A percentile compares a stretch with the other conserved stretches of the same genome.
These are phyloP conservation scores for Hemileccinum rubropunctum DNA, from an alignment of 768 basidiomycete genomes.

Conservation along the genomic window DNA sequence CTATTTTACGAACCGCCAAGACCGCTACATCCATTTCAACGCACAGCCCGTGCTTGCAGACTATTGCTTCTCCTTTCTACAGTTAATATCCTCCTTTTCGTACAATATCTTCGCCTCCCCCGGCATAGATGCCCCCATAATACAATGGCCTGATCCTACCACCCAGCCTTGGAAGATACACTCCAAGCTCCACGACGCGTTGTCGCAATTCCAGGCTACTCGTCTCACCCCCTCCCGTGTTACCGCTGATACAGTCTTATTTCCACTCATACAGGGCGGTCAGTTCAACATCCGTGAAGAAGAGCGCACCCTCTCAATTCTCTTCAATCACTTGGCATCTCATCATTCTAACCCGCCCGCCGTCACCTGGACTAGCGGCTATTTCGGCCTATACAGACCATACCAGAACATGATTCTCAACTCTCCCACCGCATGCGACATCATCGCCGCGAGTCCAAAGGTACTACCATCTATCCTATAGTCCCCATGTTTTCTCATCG, in stretches of 20 bases:
- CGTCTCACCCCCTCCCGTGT: constrained; percentile 16
- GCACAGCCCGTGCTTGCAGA: constrained; percentile 62
- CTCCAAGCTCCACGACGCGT: constrained; percentile 49
- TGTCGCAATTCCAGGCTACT: constrained; percentile 59
- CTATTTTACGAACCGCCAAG: constrained; percentile 94
- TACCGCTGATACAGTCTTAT: constrained; percentile 49
- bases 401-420: constrained; percentile 75
- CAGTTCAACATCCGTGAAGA: constrained; percentile 87
- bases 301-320: constrained; percentile 54
- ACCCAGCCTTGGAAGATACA: constrained; percentile 73
- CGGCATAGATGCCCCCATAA: constrained; percentile 43
- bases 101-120: constrained; percentile 43
- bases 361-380: constrained; percentile 89
- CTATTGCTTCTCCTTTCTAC: constrained; percentile 82
- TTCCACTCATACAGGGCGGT: constrained; percentile 88
- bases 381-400: constrained; percentile 81
- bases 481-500: background rate
- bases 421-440: constrained; percentile 56
- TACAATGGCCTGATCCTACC: constrained; percentile 66
- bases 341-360: constrained; percentile 16
- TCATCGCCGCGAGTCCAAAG: constrained; percentile 86
- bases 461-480: constrained; percentile 38
- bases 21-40: constrained; percentile 83
- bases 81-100: constrained; percentile 67
- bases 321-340: constrained; percentile 52